Evolutionary conservation across 73 alveolate species (phyloP).

Genomic region (Paraurostyla sp.): DNA sequence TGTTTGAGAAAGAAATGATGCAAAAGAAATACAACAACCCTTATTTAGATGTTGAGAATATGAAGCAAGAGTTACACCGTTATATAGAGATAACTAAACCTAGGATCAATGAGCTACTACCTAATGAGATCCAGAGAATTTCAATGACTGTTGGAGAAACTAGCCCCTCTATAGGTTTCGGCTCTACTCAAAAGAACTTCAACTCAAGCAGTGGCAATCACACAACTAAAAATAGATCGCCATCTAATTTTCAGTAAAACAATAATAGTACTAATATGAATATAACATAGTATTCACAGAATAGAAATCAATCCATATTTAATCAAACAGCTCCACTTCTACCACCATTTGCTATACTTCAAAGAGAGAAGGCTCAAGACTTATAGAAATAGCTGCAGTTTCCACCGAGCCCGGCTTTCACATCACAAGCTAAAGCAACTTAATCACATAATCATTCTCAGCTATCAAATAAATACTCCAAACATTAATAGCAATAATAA

Average conservation of each 20-base stretch:
- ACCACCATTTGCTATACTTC: slow-evolving; percentile 35
- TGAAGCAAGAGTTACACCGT: neutral
- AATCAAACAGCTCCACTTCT: neutral
- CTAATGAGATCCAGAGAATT: too few relatives aligned
- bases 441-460: neutral
- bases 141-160: too few relatives aligned
- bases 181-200: too few relatives aligned
- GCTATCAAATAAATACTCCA: too few relatives aligned
- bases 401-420: slow-evolving; percentile 60
- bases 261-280: neutral
- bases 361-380: slow-evolving; percentile 32
- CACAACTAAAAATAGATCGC: too few relatives aligned
- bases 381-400: neutral
- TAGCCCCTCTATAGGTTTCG: too few relatives aligned
- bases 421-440: neutral
- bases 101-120: too few relatives aligned
- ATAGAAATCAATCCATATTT: too few relatives aligned
- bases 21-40: slow-evolving; percentile 55
- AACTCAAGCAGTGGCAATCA: too few relatives aligned
- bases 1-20: slow-evolving; percentile 66
- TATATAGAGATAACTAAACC: slow-evolving; percentile 53
- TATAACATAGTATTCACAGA: neutral
- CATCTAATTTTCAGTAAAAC: too few relatives aligned
- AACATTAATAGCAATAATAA: too few relatives aligned
- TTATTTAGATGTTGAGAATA: slow-evolving; percentile 9